These are phyloP conservation scores for Neurospora tetrasperma DNA, from an alignment of 495 filamentous ascomycete genomes.

Conservation along the genomic window DNA sequence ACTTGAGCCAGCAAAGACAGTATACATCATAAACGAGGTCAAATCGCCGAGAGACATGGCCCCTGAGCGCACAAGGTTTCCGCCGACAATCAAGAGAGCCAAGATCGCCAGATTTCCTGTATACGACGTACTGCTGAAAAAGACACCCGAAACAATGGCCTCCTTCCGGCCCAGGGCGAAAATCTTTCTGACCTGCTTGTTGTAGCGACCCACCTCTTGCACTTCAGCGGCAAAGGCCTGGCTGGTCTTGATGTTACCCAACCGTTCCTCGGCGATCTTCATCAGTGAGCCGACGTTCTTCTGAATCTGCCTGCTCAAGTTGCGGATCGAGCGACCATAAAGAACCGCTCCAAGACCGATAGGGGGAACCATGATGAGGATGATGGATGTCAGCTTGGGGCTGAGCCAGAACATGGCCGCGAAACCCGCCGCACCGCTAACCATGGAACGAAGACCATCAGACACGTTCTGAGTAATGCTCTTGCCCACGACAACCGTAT, in stretches of 20 bases:
- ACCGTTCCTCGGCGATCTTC: slow-evolving; percentile 91
- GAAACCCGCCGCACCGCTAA: slow-evolving; percentile 82
- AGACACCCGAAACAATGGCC: slow-evolving; percentile 78
- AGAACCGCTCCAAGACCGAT: slow-evolving; percentile 86
- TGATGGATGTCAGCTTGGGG: slow-evolving; percentile 76
- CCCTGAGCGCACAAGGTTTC: slow-evolving; percentile 77
- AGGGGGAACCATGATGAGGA: slow-evolving; percentile 80
- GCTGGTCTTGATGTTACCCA: slow-evolving; percentile 91
- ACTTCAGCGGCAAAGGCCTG: slow-evolving; percentile 93
- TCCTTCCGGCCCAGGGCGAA: slow-evolving; percentile 80
- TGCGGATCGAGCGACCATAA: slow-evolving; percentile 78
- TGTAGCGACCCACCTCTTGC: slow-evolving; percentile 82
- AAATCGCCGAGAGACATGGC: slow-evolving; percentile 83
- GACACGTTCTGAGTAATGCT: slow-evolving; percentile 97
- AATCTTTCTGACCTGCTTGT: slow-evolving; percentile 80
- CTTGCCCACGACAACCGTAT: slow-evolving; percentile 95
- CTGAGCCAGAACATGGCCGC: slow-evolving; percentile 88
- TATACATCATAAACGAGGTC: slow-evolving; percentile 98
- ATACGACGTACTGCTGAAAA: slow-evolving; percentile 68
- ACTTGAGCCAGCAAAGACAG: slow-evolving; percentile 81
- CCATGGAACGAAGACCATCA: slow-evolving; percentile 77
- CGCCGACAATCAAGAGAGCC: slow-evolving; percentile 72
- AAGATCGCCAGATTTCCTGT: slow-evolving; percentile 94
- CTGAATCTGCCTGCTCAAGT: slow-evolving; percentile 82
- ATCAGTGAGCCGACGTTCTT: slow-evolving; percentile 82